Evolutionary conservation across 2,329 filamentous ascomycete species (phyloP).

Genomic region (Hortaea sp.): DNA sequence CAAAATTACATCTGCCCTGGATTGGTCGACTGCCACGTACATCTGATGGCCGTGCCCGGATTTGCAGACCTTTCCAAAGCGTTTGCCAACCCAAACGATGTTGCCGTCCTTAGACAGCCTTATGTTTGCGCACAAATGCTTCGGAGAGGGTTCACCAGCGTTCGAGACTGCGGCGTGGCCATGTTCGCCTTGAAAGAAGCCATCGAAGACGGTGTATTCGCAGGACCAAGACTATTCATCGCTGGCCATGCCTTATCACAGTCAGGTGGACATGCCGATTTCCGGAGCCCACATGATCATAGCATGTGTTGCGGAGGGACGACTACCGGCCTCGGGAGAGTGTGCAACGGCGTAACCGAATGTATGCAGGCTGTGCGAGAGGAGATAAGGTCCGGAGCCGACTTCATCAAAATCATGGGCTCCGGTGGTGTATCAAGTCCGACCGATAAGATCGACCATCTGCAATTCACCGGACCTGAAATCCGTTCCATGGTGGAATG

Average conservation of each 20-base stretch:
- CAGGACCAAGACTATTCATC: constrained; percentile 44
- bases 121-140: constrained; percentile 41
- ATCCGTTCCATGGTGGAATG: constrained; percentile 41
- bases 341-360: constrained; percentile 42
- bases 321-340: constrained; percentile 26
- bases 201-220: constrained; percentile 42
- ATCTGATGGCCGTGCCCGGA: constrained; percentile 32
- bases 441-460: constrained; percentile 40
- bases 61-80: constrained; percentile 20
- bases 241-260: constrained; percentile 42
- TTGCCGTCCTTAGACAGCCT: constrained; percentile 9
- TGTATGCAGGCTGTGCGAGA: constrained; percentile 41
- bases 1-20: constrained; percentile 34
- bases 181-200: constrained; percentile 43
- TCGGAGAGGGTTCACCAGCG: constrained; percentile 44
- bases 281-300: constrained; percentile 32
- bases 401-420: constrained; percentile 51
- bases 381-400: constrained; percentile 42
- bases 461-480: constrained; percentile 46
- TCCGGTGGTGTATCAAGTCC: constrained; percentile 44
- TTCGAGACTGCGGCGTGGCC: constrained; percentile 47
- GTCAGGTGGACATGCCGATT: constrained; percentile 46
- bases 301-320: constrained; percentile 35
- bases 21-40: constrained; percentile 40
- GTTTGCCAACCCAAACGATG: constrained; percentile 7